A percentile compares a stretch with the other conserved stretches of the same genome.
phyloP scores from a whole-genome alignment of 2,329 filamentous ascomycete genomes.

The Fusarium robinianum region DNA sequence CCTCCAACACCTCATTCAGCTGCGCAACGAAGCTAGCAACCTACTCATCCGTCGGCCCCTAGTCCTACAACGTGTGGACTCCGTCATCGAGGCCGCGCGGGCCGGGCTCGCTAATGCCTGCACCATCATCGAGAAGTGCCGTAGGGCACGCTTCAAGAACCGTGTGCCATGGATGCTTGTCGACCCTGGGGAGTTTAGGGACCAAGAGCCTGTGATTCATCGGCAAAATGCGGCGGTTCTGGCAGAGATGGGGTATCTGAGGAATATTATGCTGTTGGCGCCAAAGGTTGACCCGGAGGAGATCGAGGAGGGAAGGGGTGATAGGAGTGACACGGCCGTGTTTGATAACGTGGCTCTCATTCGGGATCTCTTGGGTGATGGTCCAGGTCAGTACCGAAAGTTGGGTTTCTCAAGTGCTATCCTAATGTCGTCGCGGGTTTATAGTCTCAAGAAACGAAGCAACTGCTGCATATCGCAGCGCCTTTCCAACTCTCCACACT shows the following conservation, averaged over 20 bases:
- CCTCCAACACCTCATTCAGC: slow-evolving; percentile 41
- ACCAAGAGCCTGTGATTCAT: slow-evolving; percentile 35
- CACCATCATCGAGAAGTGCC: slow-evolving; percentile 39
- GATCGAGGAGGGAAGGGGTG: neutral
- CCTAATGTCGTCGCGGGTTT: no score
- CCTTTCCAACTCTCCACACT: no score
- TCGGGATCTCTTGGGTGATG: slow-evolving; percentile 21
- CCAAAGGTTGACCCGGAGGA: slow-evolving; percentile 2
- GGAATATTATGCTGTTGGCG: slow-evolving; percentile 25
- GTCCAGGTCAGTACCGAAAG: slow-evolving; percentile 7
- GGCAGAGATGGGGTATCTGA: slow-evolving; percentile 37
- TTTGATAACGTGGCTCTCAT: slow-evolving; percentile 28
- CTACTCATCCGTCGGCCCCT: slow-evolving; percentile 31
- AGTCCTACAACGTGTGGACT: slow-evolving; percentile 37
- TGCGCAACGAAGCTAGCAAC: slow-evolving; percentile 36
- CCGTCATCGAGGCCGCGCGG: slow-evolving; percentile 37
- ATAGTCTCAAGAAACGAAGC: no score
- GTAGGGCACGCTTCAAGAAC: slow-evolving; percentile 24
- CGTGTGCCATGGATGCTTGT: slow-evolving; percentile 35
- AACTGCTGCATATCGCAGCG: no score
- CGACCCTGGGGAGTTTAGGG: slow-evolving; percentile 33
- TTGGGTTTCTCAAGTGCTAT: no score
- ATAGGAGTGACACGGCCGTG: neutral
- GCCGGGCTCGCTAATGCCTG: slow-evolving; percentile 36
- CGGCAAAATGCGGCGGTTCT: slow-evolving; percentile 38